Percentiles rank a stretch among this genome's conserved stretches.
Evolutionary conservation across 208 protist species (phyloP).

Genomic region (Leishmania lainsoni): DNA sequence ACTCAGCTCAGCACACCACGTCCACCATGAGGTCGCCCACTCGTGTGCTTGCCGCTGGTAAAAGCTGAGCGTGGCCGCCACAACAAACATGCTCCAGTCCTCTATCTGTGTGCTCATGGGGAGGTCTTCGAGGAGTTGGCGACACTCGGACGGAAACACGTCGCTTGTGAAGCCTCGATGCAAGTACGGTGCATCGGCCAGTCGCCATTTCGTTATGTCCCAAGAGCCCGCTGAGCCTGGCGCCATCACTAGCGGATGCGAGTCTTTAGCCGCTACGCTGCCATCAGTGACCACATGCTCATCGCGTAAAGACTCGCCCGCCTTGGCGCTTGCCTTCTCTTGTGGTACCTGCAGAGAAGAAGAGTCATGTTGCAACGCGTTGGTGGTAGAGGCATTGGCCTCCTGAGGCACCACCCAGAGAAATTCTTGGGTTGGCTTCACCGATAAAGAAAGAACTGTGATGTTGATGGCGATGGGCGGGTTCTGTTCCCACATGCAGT

Average conservation of each 20-base stretch:
- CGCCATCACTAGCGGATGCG: background rate
- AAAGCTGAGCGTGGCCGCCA: constrained; percentile 5
- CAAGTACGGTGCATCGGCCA: background rate
- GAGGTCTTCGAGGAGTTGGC: background rate
- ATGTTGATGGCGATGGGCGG: background rate
- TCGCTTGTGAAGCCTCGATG: background rate
- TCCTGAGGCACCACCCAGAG: background rate
- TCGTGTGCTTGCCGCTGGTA: background rate
- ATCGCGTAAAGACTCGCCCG: background rate
- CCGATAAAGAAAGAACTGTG: background rate
- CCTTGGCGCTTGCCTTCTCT: background rate
- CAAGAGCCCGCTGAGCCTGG: background rate
- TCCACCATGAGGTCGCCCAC: constrained; percentile 2
- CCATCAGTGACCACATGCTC: background rate
- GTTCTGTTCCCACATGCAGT: constrained; percentile 8
- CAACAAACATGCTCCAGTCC: constrained; percentile 2
- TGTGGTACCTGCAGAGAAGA: background rate
- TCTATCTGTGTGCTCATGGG: background rate
- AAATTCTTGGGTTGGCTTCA: background rate
- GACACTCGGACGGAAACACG: constrained; percentile 5
- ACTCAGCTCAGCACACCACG: background rate
- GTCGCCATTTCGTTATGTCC: background rate
- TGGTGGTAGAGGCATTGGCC: background rate
- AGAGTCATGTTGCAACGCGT: background rate
- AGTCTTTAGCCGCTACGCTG: too few relatives aligned